Percentiles rank a stretch among this genome's conserved stretches.
Evolutionary conservation across 352 stramenopile species (phyloP).

Genomic region (Pythium dissotocum): DNA sequence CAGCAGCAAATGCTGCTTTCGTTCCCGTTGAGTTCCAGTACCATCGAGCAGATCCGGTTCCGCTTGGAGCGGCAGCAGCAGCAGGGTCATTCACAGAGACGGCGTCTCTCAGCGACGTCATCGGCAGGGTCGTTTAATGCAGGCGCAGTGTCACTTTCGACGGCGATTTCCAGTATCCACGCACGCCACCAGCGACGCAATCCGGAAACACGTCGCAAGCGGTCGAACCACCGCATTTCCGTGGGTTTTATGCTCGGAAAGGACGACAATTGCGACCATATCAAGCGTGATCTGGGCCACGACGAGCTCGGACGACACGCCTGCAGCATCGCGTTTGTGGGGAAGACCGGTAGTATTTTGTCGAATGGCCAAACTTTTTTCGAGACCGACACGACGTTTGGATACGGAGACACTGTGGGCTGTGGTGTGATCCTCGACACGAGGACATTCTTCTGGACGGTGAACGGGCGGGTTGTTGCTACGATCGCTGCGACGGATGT

Average conservation of each 20-base stretch:
- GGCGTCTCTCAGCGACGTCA: slow-evolving; percentile 4
- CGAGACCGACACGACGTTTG: slow-evolving; percentile 49
- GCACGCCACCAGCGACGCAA: slow-evolving; percentile 17
- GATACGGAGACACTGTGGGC: slow-evolving; percentile 54
- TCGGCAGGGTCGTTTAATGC: not conserved
- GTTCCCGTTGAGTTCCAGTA: slow-evolving; percentile 44
- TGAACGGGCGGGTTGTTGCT: slow-evolving; percentile 55
- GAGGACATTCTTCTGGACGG: slow-evolving; percentile 73
- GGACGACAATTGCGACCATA: slow-evolving; percentile 18
- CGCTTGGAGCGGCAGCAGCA: slow-evolving; percentile 41
- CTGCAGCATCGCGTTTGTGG: slow-evolving; percentile 54
- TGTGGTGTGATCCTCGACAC: slow-evolving; percentile 59
- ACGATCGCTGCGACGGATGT: slow-evolving; percentile 51
- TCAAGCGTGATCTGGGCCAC: slow-evolving; percentile 25
- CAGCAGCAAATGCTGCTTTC: slow-evolving; percentile 35
- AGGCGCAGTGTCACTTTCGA: slow-evolving; percentile 4
- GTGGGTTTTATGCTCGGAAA: slow-evolving; percentile 50
- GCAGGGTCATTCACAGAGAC: slow-evolving; percentile 7
- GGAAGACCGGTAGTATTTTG: slow-evolving; percentile 52
- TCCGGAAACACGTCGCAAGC: slow-evolving; percentile 7
- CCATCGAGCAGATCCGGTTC: slow-evolving; percentile 43
- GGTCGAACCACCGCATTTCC: slow-evolving; percentile 45
- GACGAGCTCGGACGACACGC: slow-evolving; percentile 41
- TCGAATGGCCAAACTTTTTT: slow-evolving; percentile 49
- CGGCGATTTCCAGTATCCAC: slow-evolving; percentile 17